These are phyloP conservation scores for Cladorrhinum sp. DNA, from an alignment of 2,329 filamentous ascomycete genomes.

Conservation along the genomic window DNA sequence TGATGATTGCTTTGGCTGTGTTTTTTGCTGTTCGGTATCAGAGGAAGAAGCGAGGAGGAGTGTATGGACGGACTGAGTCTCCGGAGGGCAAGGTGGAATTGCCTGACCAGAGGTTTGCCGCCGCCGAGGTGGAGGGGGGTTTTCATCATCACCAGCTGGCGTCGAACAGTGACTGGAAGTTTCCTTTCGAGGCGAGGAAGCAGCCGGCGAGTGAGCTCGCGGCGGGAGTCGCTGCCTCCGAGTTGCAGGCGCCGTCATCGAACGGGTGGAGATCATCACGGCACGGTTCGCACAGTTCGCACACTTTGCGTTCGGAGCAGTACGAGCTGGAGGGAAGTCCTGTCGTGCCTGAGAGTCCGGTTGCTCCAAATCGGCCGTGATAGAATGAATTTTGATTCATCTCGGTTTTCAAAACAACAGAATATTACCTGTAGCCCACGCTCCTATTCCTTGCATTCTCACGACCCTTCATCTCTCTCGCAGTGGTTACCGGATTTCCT, in stretches of 20 bases:
- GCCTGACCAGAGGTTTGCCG: neutral
- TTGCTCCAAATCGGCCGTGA: too few relatives aligned
- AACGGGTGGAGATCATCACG: too few relatives aligned
- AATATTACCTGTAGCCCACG: too few relatives aligned
- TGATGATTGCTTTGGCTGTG: too few relatives aligned
- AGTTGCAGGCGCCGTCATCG: too few relatives aligned
- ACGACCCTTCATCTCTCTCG: neutral
- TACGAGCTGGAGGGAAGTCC: neutral
- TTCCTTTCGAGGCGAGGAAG: neutral
- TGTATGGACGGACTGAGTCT: neutral
- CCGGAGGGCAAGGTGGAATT: neutral
- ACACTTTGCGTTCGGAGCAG: too few relatives aligned
- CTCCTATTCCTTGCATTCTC: neutral
- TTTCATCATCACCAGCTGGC: conserved; percentile 1
- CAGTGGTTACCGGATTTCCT: neutral
- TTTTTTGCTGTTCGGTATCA: too few relatives aligned
- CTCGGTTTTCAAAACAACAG: too few relatives aligned
- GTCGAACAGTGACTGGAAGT: neutral
- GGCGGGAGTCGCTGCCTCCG: too few relatives aligned
- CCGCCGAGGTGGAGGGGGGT: neutral
- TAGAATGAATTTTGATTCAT: too few relatives aligned
- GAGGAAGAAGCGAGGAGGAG: neutral
- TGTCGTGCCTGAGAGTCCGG: neutral
- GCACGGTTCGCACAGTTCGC: too few relatives aligned
- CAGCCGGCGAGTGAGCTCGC: neutral